phyloP scores from a whole-genome alignment of 371 early-diverging fungal species.

The Syncephalastrum racemosum region DNA sequence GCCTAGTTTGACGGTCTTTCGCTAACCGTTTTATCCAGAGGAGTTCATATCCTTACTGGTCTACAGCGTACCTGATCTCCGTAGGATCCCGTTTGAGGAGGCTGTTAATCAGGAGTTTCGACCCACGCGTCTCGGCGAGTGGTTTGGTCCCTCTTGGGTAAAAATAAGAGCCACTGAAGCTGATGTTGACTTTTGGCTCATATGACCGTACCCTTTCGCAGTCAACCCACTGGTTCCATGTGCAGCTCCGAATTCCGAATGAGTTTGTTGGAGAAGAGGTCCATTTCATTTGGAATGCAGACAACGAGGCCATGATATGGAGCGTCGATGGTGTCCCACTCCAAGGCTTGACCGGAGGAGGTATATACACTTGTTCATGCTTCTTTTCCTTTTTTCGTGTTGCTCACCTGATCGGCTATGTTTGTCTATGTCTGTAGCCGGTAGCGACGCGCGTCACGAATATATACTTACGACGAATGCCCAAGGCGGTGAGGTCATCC shows the following conservation, averaged over 20 bases:
- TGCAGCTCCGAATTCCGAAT: conserved; percentile 69
- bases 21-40: conserved; percentile 18
- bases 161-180: conserved; percentile 19
- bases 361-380: conserved; percentile 23
- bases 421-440: conserved; percentile 23
- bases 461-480: conserved; percentile 69
- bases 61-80: conserved; percentile 78
- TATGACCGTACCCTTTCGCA: conserved; percentile 23
- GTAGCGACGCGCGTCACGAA: conserved; percentile 74
- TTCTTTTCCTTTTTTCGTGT: conserved; percentile 1
- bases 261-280: conserved; percentile 75
- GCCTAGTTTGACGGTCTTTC: not conserved
- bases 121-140: conserved; percentile 67
- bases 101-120: conserved; percentile 73
- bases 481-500: conserved; percentile 60
- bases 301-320: conserved; percentile 89
- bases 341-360: conserved; percentile 87
- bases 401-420: not conserved
- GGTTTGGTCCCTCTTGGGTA: conserved; percentile 89
- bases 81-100: conserved; percentile 82
- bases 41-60: conserved; percentile 50
- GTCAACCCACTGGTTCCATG: conserved; percentile 91
- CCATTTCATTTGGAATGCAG: conserved; percentile 79
- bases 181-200: not conserved
- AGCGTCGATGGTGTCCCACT: conserved; percentile 75